Percentiles rank a stretch among this genome's conserved stretches.
These are phyloP conservation scores for Penicillium corylophilum DNA, from an alignment of 2,329 filamentous ascomycete genomes.

Conservation along the genomic window DNA sequence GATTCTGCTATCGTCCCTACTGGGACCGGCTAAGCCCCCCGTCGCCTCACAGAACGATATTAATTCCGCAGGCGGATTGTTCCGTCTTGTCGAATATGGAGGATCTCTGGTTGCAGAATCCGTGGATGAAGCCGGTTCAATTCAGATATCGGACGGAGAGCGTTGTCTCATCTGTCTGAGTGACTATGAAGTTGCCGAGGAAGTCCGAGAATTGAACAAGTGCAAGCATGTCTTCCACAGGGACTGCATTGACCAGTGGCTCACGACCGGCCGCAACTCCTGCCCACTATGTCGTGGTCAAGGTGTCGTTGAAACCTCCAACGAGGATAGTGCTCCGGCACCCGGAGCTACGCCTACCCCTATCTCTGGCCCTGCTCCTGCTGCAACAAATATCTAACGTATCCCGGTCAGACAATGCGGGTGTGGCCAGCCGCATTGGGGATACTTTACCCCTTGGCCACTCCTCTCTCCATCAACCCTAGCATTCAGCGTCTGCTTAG, in stretches of 20 bases:
- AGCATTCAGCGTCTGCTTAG: conserved; percentile 34
- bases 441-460: conserved; percentile 5
- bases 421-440: not conserved
- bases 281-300: conserved; percentile 41
- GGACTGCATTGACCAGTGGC: conserved; percentile 71
- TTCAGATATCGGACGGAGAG: conserved; percentile 48
- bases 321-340: conserved; percentile 12
- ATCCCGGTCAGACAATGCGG: not conserved
- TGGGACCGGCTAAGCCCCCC: conserved; percentile 67
- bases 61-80: conserved; percentile 61
- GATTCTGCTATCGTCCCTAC: conserved; percentile 65
- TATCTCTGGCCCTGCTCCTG: conserved; percentile 11
- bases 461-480: conserved; percentile 17
- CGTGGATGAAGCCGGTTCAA: conserved; percentile 38
- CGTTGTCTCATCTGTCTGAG: conserved; percentile 66
- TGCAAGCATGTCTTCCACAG: conserved; percentile 68
- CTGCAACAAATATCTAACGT: conserved; percentile 5
- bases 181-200: conserved; percentile 63
- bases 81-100: conserved; percentile 49
- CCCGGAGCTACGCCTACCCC: conserved; percentile 16
- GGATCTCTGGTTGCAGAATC: conserved; percentile 49
- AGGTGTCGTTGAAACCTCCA: conserved; percentile 41
- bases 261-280: conserved; percentile 55
- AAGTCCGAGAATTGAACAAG: conserved; percentile 60
- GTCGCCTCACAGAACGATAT: conserved; percentile 66